These are phyloP conservation scores for Lactifluus volemus DNA, from an alignment of 768 basidiomycete species.

Conservation along the genomic window DNA sequence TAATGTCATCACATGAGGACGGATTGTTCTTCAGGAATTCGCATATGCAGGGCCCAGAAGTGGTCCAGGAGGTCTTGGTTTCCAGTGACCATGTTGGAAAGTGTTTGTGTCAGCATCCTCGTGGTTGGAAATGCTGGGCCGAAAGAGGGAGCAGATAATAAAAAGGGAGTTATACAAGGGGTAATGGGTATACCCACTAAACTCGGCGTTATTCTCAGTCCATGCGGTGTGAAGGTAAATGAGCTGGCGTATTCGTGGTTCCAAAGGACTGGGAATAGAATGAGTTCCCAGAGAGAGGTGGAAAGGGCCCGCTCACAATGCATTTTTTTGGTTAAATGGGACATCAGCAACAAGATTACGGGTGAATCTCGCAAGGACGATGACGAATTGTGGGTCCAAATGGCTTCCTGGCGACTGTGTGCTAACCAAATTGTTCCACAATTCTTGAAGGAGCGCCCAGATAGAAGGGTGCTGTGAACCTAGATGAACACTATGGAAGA, in stretches of 20 bases:
- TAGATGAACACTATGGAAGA: conserved; percentile 2
- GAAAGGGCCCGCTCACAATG: conserved; percentile 50
- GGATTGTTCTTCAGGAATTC: conserved; percentile 61
- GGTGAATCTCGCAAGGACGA: conserved; percentile 59
- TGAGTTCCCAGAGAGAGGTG: not conserved
- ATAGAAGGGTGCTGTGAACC: conserved; percentile 14
- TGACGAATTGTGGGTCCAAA: conserved; percentile 31
- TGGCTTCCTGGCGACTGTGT: conserved; percentile 30
- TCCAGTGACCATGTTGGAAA: conserved; percentile 78
- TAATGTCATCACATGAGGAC: conserved; percentile 51
- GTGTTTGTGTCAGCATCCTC: conserved; percentile 62
- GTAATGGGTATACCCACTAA: conserved; percentile 18
- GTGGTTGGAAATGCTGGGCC: conserved; percentile 50
- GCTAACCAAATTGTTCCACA: conserved; percentile 39
- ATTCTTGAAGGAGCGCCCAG: conserved; percentile 15
- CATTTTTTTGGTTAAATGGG: conserved; percentile 57
- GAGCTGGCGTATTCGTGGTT: conserved; percentile 57
- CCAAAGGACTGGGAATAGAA: conserved; percentile 45
- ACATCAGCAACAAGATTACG: conserved; percentile 78
- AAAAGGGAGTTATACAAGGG: not conserved
- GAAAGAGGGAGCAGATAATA: not conserved
- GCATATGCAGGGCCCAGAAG: conserved; percentile 58
- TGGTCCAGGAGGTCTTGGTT: conserved; percentile 49
- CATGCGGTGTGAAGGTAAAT: conserved; percentile 72
- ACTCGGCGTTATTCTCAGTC: conserved; percentile 53